Conservation (phyloP, 2,329 filamentous ascomycete genomes). For the Pseudopyrenochaeta lycopersici region DNA sequence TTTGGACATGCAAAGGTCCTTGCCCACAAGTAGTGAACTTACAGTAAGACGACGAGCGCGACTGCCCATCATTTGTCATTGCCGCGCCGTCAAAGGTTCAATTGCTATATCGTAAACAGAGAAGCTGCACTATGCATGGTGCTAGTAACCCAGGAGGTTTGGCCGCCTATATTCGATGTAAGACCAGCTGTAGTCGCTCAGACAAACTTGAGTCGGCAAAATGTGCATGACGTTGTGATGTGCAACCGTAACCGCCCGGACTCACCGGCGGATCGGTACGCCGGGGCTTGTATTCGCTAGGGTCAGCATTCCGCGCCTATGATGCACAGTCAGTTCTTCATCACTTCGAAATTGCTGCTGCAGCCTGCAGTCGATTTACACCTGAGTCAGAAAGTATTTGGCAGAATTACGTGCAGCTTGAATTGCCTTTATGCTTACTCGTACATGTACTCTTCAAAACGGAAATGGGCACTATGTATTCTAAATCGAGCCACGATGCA, state of each 20-base stretch:
- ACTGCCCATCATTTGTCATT: constrained; percentile 63
- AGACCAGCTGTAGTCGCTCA: background rate
- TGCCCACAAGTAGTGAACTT: constrained; percentile 23
- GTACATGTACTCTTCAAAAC: too few relatives aligned
- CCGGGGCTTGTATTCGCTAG: constrained; percentile 9
- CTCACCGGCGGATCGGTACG: constrained; percentile 14
- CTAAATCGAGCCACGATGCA: too few relatives aligned
- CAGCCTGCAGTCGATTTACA: too few relatives aligned
- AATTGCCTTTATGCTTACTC: too few relatives aligned
- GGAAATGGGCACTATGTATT: too few relatives aligned
- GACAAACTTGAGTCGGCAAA: constrained; percentile 8
- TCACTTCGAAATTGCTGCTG: background rate
- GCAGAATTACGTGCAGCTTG: too few relatives aligned
- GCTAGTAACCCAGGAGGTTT: constrained; percentile 4
- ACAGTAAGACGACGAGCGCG: constrained; percentile 62
- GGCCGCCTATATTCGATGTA: background rate
- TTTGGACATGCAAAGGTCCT: background rate
- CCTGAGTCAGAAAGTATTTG: too few relatives aligned
- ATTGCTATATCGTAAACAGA: constrained; percentile 26
- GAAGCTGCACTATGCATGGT: constrained; percentile 17
- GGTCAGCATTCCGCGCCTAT: background rate
- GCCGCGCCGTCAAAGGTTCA: constrained; percentile 41
- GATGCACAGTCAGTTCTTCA: background rate
- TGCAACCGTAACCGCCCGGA: constrained; percentile 6
- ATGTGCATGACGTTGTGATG: constrained; percentile 26